Conservation (phyloP, 495 filamentous ascomycete species). For the Pseudevernia furfuracea region DNA sequence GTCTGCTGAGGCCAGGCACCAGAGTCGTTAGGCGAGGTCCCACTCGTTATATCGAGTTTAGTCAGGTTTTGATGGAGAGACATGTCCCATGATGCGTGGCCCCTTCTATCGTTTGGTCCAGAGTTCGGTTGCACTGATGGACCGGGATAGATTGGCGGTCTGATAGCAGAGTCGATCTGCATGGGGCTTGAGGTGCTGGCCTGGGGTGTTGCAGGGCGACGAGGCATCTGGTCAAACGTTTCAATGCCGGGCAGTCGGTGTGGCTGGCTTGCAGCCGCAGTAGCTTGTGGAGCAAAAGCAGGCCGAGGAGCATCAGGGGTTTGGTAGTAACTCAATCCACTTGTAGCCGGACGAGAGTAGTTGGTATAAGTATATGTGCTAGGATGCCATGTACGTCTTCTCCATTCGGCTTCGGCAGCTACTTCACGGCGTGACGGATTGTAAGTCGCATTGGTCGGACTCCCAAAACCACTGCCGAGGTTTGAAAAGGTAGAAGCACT, state of each 20-base stretch:
- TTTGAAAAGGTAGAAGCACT: constrained; percentile 49
- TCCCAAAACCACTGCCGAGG: constrained; percentile 53
- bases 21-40: constrained; percentile 49
- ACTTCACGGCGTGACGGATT: constrained; percentile 58
- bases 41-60: constrained; percentile 59
- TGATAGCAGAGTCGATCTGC: constrained; percentile 52
- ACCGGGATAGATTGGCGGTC: constrained; percentile 34
- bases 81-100: constrained; percentile 65
- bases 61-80: constrained; percentile 66
- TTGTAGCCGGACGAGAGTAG: constrained; percentile 55
- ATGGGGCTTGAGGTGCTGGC: constrained; percentile 59
- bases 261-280: constrained; percentile 40
- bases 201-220: constrained; percentile 54
- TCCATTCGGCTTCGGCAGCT: constrained; percentile 64
- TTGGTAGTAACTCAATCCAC: constrained; percentile 50
- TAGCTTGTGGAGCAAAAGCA: constrained; percentile 42
- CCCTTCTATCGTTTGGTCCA: constrained; percentile 52
- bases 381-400: constrained; percentile 84
- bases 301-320: constrained; percentile 51
- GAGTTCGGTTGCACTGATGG: constrained; percentile 43
- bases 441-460: constrained; percentile 63
- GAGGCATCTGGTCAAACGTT: constrained; percentile 70
- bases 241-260: constrained; percentile 80
- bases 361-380: constrained; percentile 57
- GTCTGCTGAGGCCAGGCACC: constrained; percentile 46